phyloP scores from a whole-genome alignment of 345 rosid species.

The Aegle marmelos region DNA sequence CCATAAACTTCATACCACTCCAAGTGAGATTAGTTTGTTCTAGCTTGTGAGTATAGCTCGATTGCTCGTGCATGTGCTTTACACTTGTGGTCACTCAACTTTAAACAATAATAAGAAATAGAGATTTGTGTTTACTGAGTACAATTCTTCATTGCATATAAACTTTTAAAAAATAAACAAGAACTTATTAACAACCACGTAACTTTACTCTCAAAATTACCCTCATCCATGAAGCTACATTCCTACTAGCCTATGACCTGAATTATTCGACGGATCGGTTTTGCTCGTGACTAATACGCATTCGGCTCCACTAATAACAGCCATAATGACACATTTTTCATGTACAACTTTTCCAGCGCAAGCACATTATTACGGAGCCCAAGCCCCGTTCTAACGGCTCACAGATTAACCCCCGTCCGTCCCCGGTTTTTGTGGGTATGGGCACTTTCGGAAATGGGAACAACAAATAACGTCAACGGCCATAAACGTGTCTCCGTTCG shows the following conservation, averaged over 20 bases:
- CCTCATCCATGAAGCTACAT: constrained; percentile 4
- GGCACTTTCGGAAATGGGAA: background rate
- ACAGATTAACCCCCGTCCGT: constrained; percentile 20
- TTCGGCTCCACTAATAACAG: constrained; percentile 26
- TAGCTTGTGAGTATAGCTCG: no score
- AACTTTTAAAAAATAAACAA: no score
- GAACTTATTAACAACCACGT: background rate
- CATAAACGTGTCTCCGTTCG: constrained; percentile 12
- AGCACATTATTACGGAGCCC: constrained; percentile 20
- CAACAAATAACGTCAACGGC: background rate
- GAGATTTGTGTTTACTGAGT: no score
- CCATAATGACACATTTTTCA: constrained; percentile 22
- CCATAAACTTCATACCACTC: background rate
- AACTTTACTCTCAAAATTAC: background rate
- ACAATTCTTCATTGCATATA: no score
- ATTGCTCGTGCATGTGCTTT: no score
- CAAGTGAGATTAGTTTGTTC: background rate
- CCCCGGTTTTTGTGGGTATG: background rate
- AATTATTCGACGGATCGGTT: constrained; percentile 16
- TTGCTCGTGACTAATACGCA: constrained; percentile 42
- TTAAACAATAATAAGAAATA: no score
- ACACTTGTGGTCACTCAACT: no score
- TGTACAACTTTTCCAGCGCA: constrained; percentile 6
- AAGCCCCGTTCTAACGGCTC: constrained; percentile 28
- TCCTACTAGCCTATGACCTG: background rate